These are phyloP conservation scores for Hypoxylon cercidicola DNA, from an alignment of 495 filamentous ascomycete species.

Conservation along the genomic window DNA sequence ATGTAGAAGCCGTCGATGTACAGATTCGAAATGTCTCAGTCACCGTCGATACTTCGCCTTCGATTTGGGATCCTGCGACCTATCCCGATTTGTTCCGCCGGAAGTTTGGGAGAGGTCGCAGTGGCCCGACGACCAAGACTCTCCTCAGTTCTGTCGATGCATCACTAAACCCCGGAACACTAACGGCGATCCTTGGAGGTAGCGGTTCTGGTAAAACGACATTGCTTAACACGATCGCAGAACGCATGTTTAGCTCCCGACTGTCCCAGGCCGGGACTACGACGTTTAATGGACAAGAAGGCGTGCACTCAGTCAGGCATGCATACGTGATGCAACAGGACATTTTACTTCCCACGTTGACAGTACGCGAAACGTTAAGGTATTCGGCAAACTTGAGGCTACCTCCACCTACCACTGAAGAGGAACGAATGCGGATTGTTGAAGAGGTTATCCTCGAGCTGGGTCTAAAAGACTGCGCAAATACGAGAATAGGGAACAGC, in stretches of 20 bases:
- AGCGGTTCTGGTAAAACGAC: slow-evolving; percentile 81
- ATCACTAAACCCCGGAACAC: slow-evolving; percentile 58
- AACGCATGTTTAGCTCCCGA: slow-evolving; percentile 66
- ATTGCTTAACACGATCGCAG: slow-evolving; percentile 74
- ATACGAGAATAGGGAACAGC: slow-evolving; percentile 74
- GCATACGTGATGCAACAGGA: slow-evolving; percentile 85
- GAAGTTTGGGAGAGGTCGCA: slow-evolving; percentile 33
- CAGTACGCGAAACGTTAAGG: slow-evolving; percentile 75
- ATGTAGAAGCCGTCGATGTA: slow-evolving; percentile 69
- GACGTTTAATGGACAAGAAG: slow-evolving; percentile 64
- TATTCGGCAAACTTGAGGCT: slow-evolving; percentile 78
- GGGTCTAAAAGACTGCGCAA: slow-evolving; percentile 76
- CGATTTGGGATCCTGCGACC: slow-evolving; percentile 44
- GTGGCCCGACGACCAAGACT: slow-evolving; percentile 44
- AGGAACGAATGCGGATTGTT: slow-evolving; percentile 68
- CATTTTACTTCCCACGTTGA: slow-evolving; percentile 73
- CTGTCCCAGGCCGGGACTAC: slow-evolving; percentile 64
- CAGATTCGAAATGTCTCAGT: slow-evolving; percentile 65
- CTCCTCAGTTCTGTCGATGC: slow-evolving; percentile 45
- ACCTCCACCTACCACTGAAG: slow-evolving; percentile 65
- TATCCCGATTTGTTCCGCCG: slow-evolving; percentile 49
- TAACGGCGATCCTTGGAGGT: slow-evolving; percentile 78
- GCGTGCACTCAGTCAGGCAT: slow-evolving; percentile 65
- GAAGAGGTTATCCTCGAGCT: slow-evolving; percentile 79
- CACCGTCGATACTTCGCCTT: slow-evolving; percentile 62